Evolutionary conservation across 139 green algal genomes (phyloP).

Genomic region (Micractinium conductrix): DNA sequence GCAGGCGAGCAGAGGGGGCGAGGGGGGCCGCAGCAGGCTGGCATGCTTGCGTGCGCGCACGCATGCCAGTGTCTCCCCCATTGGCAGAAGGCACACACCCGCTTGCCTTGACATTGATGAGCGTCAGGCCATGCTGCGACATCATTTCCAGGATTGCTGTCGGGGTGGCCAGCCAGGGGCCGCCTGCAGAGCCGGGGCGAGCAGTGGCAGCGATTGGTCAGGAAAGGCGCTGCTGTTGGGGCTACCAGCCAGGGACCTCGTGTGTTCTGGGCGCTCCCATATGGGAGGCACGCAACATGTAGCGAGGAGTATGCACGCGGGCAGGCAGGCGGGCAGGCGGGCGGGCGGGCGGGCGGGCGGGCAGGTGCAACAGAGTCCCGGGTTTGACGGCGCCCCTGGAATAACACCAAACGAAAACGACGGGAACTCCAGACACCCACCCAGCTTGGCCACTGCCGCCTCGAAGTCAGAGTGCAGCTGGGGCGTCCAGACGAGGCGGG

Average conservation of each 20-base stretch:
- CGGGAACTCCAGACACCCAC: background rate
- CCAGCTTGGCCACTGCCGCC: background rate
- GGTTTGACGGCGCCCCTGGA: background rate
- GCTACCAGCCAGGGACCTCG: background rate
- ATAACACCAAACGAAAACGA: too few species aligned
- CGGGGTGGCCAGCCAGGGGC: conserved; percentile 13
- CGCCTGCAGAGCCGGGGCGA: background rate
- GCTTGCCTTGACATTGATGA: conserved; percentile 3
- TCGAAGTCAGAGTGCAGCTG: background rate
- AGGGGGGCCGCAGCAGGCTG: background rate
- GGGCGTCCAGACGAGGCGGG: conserved; percentile 3
- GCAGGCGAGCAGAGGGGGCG: too few species aligned
- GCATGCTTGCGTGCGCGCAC: background rate
- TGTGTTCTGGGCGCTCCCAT: background rate
- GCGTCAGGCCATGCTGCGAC: background rate
- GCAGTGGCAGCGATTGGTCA: background rate
- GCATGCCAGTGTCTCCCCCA: too few species aligned
- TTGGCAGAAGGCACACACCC: background rate
- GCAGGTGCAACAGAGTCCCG: background rate
- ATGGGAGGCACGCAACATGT: background rate
- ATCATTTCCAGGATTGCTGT: conserved; percentile 23
- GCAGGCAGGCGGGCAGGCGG: background rate
- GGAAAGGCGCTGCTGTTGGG: background rate
- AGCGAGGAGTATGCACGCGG: background rate
- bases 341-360: too few species aligned